Percentiles rank a stretch among this genome's conserved stretches.
These are phyloP conservation scores for Amaranthus cruentus DNA, from an alignment of 148 eudicot species.

Conservation along the genomic window DNA sequence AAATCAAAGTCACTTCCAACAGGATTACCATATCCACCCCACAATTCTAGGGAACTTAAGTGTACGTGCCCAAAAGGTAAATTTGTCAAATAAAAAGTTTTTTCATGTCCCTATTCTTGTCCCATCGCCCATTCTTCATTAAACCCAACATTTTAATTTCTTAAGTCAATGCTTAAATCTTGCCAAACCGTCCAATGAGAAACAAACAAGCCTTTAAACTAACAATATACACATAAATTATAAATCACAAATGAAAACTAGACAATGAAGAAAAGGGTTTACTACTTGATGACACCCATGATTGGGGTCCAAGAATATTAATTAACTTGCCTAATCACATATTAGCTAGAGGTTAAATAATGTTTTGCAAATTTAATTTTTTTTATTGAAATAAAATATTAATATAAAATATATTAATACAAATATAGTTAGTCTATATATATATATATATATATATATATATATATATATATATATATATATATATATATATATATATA, in stretches of 20 bases:
- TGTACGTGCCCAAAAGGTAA: conserved; percentile 28
- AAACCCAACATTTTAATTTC: conserved; percentile 19
- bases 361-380: too few relatives aligned
- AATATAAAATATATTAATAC: too few relatives aligned
- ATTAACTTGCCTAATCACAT: background rate
- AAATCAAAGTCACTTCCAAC: conserved; percentile 20
- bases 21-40: conserved; percentile 22
- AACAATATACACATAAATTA: background rate
- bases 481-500: too few relatives aligned
- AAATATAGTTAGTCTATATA: too few relatives aligned
- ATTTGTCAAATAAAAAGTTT: conserved; percentile 30
- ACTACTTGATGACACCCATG: background rate
- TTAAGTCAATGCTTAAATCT: conserved; percentile 20
- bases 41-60: conserved; percentile 29
- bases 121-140: conserved; percentile 26
- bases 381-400: too few relatives aligned
- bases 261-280: background rate
- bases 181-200: conserved; percentile 23
- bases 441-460: too few relatives aligned
- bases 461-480: too few relatives aligned
- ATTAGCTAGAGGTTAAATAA: too few relatives aligned
- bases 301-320: conserved; percentile 23
- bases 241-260: background rate
- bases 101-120: conserved; percentile 36
- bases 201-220: background rate